Percentiles rank a stretch among this genome's conserved stretches.
Evolutionary conservation across 768 basidiomycete species (phyloP).

Genomic region (Russula abietina): DNA sequence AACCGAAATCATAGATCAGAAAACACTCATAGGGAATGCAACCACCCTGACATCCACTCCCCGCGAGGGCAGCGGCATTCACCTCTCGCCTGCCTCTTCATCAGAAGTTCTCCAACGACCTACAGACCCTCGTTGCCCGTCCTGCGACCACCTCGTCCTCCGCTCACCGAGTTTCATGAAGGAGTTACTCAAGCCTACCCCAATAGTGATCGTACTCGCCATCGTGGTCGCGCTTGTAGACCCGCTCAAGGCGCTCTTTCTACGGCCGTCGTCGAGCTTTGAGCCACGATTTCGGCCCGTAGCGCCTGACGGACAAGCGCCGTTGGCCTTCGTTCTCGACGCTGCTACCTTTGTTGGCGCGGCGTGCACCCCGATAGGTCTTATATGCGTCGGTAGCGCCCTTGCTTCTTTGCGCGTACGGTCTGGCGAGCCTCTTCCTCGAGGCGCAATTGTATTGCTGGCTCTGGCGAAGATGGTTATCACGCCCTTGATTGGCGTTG

Average conservation of each 20-base stretch:
- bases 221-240: constrained; percentile 54
- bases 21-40: neutral
- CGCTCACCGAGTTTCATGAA: neutral
- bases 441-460: constrained; percentile 48
- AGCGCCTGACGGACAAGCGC: constrained; percentile 63
- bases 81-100: neutral
- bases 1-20: neutral
- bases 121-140: neutral
- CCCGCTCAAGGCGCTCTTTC: constrained; percentile 56
- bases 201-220: constrained; percentile 47
- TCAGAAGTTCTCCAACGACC: neutral
- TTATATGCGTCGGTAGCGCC: constrained; percentile 57
- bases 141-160: neutral
- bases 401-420: constrained; percentile 55
- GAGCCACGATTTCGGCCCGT: constrained; percentile 33
- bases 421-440: constrained; percentile 37
- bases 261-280: constrained; percentile 38
- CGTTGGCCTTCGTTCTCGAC: constrained; percentile 55
- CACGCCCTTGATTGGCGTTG: constrained; percentile 55
- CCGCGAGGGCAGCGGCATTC: too few relatives aligned
- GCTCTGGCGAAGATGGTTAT: constrained; percentile 52
- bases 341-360: constrained; percentile 53
- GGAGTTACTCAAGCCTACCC: constrained; percentile 40
- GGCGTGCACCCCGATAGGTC: constrained; percentile 57
- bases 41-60: neutral